These are phyloP conservation scores for Tetradesmus lagerheimii DNA, from an alignment of 139 green algal species.

Conservation along the genomic window DNA sequence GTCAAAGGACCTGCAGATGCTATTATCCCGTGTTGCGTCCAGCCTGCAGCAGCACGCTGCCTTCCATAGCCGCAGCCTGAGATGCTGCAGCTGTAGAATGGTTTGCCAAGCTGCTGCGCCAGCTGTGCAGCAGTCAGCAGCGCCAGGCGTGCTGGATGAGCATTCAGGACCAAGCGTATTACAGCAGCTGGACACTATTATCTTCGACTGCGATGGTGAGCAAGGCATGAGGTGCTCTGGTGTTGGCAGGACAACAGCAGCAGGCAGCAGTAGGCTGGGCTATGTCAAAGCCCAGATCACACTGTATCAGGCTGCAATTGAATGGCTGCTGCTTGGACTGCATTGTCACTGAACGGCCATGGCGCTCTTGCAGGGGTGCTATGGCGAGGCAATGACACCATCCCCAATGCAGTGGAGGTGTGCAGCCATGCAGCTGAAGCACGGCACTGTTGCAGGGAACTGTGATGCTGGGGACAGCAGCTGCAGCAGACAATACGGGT, in stretches of 20 bases:
- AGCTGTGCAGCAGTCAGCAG: background rate
- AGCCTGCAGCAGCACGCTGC: background rate
- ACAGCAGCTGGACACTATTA: slow-evolving; percentile 53
- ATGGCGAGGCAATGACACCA: slow-evolving; percentile 62
- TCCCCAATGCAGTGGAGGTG: slow-evolving; percentile 54
- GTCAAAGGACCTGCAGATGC: background rate
- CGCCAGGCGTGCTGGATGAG: slow-evolving; percentile 1
- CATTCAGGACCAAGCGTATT: slow-evolving; percentile 10
- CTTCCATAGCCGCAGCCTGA: background rate
- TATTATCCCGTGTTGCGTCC: background rate
- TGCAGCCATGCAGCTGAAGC: background rate
- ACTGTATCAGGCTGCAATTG: too few relatives aligned
- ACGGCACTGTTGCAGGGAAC: too few relatives aligned
- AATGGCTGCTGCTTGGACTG: too few relatives aligned
- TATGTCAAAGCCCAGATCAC: too few relatives aligned
- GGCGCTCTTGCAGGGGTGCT: slow-evolving; percentile 59
- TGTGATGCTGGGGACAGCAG: background rate
- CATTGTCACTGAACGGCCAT: background rate
- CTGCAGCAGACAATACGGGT: background rate
- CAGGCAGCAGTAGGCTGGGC: background rate
- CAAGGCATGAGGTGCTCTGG: too few relatives aligned
- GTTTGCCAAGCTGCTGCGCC: background rate
- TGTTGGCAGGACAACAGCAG: background rate
- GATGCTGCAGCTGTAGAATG: background rate
- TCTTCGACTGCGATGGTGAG: slow-evolving; percentile 74